Base-by-base conservation (phyloP, 2,329 filamentous ascomycete genomes). In the Eutypa lata region DNA sequence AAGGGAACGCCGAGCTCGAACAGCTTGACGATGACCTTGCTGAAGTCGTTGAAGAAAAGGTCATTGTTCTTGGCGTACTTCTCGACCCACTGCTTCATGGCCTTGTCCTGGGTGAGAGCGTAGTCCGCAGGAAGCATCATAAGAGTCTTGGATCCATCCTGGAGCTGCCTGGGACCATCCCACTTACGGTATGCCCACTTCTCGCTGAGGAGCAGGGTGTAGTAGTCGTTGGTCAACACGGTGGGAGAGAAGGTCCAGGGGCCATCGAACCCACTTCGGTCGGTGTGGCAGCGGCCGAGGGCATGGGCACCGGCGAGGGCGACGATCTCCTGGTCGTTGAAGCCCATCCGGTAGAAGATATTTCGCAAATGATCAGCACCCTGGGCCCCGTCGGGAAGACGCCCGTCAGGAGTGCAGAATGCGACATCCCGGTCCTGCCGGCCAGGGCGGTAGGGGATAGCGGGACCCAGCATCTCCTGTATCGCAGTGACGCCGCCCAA, bases 81-180 rank as follows among this genome's bases (percentile, higher is more conserved):
- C 73, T 96, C 86, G 28, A 93, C 90, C 66, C 83, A 86, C 67
- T 83, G 77, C 75, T 82, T 85, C 81, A 97, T 95, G 61, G 79
- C 79, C 82, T 93, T 93, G 76, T 97, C 93, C 76, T 92, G 83
- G 67, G 96, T 76, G 52, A 97, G 79, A 52, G 88, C 88, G 75
- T 95, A 86, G 68, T 99, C 93, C 60, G 91, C 89, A 50, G 94
- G 94, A 72, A 99, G 79, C 93, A 99, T 97, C 94, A 99, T 97
- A 65, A 97, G 77, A 42, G 81, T 81, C 83, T 96, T 92, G 68
- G 79, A 83, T 77, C 89, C 89, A 76, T 97, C 92, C 76, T 96
- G 87, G 70, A 76, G 76, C 73, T 84, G 92, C 75, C 87, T 86
- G 61, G 91, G 91, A 26, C 94, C 93, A 65, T 92, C 84, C 93